phyloP scores from a whole-genome alignment of 352 stramenopile genomes.

The Peronospora destructor region DNA sequence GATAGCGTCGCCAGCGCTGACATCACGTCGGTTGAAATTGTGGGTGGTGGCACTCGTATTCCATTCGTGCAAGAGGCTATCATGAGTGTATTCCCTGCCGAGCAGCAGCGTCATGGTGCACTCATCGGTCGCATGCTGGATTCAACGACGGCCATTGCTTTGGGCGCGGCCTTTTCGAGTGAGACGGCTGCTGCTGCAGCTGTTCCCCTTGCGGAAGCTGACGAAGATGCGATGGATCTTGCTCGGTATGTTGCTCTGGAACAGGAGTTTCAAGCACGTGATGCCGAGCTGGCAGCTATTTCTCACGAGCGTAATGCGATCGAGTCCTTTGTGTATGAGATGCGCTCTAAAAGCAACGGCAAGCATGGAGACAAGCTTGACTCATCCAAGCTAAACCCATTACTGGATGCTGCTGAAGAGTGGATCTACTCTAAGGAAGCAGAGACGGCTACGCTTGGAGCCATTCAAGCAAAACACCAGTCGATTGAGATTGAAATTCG shows the following conservation, averaged over 20 bases:
- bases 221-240: conserved; percentile 27
- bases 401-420: conserved; percentile 82
- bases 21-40: conserved; percentile 79
- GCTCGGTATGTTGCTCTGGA: conserved; percentile 45
- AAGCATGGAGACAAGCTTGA: conserved; percentile 78
- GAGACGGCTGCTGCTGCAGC: conserved; percentile 19
- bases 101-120: conserved; percentile 26
- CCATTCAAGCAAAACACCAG: conserved; percentile 41
- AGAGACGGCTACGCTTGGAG: conserved; percentile 56
- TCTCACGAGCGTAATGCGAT: conserved; percentile 86
- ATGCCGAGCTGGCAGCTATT: conserved; percentile 62
- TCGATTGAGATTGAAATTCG: conserved; percentile 54
- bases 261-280: conserved; percentile 58
- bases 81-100: conserved; percentile 44
- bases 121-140: conserved; percentile 85
- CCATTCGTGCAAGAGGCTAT: conserved; percentile 78
- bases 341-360: conserved; percentile 65
- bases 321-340: conserved; percentile 88
- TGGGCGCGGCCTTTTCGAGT: conserved; percentile 58
- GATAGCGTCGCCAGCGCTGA: conserved; percentile 35
- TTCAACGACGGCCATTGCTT: conserved; percentile 75
- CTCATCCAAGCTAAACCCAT: conserved; percentile 38
- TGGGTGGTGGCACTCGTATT: conserved; percentile 86
- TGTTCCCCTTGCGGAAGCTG: conserved; percentile 9
- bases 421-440: conserved; percentile 90